Base-by-base conservation (phyloP, 139 green algal genomes). In the Ettlia oleoabundans region DNA sequence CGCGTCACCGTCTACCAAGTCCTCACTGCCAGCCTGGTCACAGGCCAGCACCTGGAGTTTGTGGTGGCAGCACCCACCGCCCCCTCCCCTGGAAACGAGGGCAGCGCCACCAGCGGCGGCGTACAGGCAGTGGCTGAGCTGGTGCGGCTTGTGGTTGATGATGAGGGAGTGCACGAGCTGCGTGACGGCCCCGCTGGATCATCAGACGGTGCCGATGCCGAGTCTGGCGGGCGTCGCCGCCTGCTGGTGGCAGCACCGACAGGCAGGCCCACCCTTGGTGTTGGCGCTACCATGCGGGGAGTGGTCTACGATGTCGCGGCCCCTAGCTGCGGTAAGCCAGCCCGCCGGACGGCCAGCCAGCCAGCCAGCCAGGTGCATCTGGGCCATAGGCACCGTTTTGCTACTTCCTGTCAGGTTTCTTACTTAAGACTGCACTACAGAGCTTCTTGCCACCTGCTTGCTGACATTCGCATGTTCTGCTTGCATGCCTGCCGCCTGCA, bases 131-230 rank as follows among this genome's bases (percentile, higher is more conserved):
- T 58, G 15, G 10, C 47, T 15, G 28, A 76, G 42, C 26, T 76
- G 7, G 61, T 76, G 42, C 41, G 69, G 41, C 61, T 76, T 10
- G 41, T 62, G 41, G n/a, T 76, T 21, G 30, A 37, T n/a, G 69
- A 76, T n/a, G 32, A 6, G 3, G 69, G 69, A 24, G 69, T 76
- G 69, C 32, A 76, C 42, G 69, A 76, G 41, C 19, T 76, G 26
- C 69, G 69, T 28, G 38, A 42, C 69, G 55, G 55, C 47, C 47
- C 10, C 13, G 47, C 13, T 10, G 15, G 13, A 58, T 10, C 47
- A 58, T 10, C 47, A 58, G 47, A 10, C 55, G 69, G 69, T 42
- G 38, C 38, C 35, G 22, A 19, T 38, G 66, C 2, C 66, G 15
- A 67, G 22, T 7, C 38, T 26, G 40, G 22, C 66, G 38, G 38